These are phyloP conservation scores for Pichia sp. DNA, from an alignment of 1,139 yeast genomes.

Conservation along the genomic window DNA sequence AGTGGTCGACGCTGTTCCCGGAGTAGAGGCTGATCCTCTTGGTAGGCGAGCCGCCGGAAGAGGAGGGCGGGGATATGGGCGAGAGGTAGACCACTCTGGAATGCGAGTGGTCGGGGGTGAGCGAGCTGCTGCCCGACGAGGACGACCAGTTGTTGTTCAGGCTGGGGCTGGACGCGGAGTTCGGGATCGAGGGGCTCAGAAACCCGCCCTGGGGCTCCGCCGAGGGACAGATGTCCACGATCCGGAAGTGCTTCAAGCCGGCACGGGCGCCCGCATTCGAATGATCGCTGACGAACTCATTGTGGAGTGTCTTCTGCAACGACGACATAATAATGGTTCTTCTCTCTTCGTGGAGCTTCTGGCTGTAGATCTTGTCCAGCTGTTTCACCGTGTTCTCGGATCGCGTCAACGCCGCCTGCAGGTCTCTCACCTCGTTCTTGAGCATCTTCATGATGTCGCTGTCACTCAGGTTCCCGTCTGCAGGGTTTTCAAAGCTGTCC, in stretches of 20 bases:
- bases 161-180: neutral
- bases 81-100: neutral
- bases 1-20: conserved; percentile 1
- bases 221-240: conserved; percentile 6
- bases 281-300: conserved; percentile 17
- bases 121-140: neutral
- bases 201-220: neutral
- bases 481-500: neutral
- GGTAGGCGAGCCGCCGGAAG: neutral
- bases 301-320: conserved; percentile 13
- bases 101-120: neutral
- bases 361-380: conserved; percentile 20
- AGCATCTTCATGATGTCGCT: conserved; percentile 27
- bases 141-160: conserved; percentile 1
- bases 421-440: conserved; percentile 25
- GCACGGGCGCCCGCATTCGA: neutral
- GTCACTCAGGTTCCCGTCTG: conserved; percentile 22
- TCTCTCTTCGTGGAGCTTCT: conserved; percentile 25
- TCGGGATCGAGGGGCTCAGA: neutral
- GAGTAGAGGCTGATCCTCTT: conserved; percentile 5
- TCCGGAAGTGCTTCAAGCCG: conserved; percentile 9
- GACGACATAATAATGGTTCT: conserved; percentile 24
- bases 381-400: conserved; percentile 21
- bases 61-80: conserved; percentile 4
- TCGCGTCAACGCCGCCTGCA: conserved; percentile 21